Conservation (phyloP, 371 early-diverging fungal species). For the Mortierella sp. region DNA sequence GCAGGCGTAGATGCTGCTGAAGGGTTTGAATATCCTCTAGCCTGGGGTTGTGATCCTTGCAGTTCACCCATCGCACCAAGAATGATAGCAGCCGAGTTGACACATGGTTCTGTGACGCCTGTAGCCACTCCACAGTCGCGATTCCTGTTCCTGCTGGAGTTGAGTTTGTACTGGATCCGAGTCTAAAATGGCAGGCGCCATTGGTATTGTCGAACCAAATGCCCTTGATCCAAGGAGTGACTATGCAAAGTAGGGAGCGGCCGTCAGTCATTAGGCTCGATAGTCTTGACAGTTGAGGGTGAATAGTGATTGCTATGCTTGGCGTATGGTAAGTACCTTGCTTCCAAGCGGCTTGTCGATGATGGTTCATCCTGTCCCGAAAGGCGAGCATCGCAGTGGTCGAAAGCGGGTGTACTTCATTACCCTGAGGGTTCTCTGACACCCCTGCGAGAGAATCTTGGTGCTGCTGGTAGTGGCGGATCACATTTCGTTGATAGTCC, state of each 20-base stretch:
- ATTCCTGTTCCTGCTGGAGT: neutral
- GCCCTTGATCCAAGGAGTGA: constrained; percentile 27
- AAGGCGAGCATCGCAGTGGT: constrained; percentile 23
- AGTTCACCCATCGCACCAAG: constrained; percentile 46
- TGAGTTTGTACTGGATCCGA: neutral
- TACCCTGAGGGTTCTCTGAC: neutral
- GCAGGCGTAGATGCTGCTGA: neutral
- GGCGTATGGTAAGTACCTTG: constrained; percentile 28
- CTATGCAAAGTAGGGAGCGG: neutral
- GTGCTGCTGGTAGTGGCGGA: constrained; percentile 42
- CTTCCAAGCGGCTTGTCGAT: constrained; percentile 32
- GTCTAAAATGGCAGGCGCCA: constrained; percentile 30
- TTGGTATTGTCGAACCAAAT: constrained; percentile 32
- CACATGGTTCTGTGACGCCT: constrained; percentile 30
- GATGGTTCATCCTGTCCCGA: constrained; percentile 40
- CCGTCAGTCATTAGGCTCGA: neutral
- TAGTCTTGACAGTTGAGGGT: too few relatives aligned
- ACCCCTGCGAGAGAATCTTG: neutral
- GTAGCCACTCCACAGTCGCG: constrained; percentile 25
- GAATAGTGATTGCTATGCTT: neutral
- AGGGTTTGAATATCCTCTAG: constrained; percentile 21
- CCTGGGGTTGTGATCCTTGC: constrained; percentile 43
- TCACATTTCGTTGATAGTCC: constrained; percentile 53
- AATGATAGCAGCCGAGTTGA: constrained; percentile 36
- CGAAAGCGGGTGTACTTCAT: constrained; percentile 19